Base-by-base conservation (phyloP, 768 basidiomycete species). In the Suillus brevipes region DNA sequence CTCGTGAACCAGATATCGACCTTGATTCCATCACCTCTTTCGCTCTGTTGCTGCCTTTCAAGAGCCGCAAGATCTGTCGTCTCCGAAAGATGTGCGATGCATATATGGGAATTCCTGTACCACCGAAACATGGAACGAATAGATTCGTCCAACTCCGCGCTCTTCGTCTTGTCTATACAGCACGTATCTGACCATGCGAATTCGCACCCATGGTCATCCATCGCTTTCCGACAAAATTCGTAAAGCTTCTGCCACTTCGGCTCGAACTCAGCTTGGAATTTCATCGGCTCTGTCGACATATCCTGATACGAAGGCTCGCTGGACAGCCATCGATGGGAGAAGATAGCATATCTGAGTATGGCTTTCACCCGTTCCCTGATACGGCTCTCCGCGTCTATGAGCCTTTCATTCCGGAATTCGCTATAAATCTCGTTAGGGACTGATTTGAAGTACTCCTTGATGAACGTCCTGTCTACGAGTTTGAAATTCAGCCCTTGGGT, bases 81-180 rank as follows among this genome's bases (percentile, higher is more conserved):
- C 37, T 63, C 63, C n/a, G 60, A 61, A 12, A 71, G 47, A 61
- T 70, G 62, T 6, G 56, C 69, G 38, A 68, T 57, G 56, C 70
- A 71, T 34, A 68, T 47, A 5, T 68, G 12, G 6, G 69, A 60
- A 47, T 67, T 64, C 13, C 64, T 57, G 61, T 71, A 71, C 70
- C 70, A 71, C 20, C 49, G 52, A 56, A 68, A 71, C 70, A 71
- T 71, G 4, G 70, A 70, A 18, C 66, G 67, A n/a, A 71, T 67
- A 40, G 70, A 65, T 49, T 71, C 70, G 6, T 67, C 67, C 42
- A 69, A 63, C 40, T 71, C 70, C 9, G 70, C 43, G 47, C 70
- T 71, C 52, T 67, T 70, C 14, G 37, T 31, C 25, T 67, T 71
- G 67, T 71, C 61, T 34, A 70, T 68, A 52, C 70, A 71, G 18